A percentile compares a stretch with the other conserved stretches of the same genome.
phyloP scores from a whole-genome alignment of 805 yeast species.

The Wickerhamomyces xylosicus region DNA sequence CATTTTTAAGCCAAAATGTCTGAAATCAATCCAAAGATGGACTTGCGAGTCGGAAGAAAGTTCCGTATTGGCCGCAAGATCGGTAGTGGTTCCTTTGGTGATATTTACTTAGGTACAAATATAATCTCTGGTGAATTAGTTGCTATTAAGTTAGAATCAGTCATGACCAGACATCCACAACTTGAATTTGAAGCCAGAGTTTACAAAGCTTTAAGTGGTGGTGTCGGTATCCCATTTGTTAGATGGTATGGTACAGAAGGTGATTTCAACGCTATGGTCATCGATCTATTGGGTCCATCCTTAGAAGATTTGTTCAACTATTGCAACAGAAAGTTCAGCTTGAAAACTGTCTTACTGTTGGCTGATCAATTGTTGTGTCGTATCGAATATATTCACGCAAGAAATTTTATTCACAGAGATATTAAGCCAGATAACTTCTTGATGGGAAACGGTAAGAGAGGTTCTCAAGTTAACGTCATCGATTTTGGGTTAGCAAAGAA shows the following conservation, averaged over 20 bases:
- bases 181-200: conserved; percentile 95
- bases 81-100: conserved; percentile 97
- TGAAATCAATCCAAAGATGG: conserved; percentile 27
- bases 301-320: conserved; percentile 93
- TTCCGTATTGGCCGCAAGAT: conserved; percentile 90
- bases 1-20: conserved; percentile 1
- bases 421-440: conserved; percentile 91
- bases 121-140: conserved; percentile 95
- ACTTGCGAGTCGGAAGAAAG: conserved; percentile 86
- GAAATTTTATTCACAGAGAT: conserved; percentile 93
- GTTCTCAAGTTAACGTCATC: conserved; percentile 94
- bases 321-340: conserved; percentile 87
- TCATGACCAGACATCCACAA: conserved; percentile 92
- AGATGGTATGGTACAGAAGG: conserved; percentile 97
- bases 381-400: conserved; percentile 89
- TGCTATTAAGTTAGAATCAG: conserved; percentile 88
- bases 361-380: conserved; percentile 94
- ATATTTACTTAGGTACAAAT: conserved; percentile 87
- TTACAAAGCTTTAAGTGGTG: conserved; percentile 88
- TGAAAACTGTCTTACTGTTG: conserved; percentile 82
- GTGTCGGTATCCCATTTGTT: conserved; percentile 94
- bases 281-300: conserved; percentile 90
- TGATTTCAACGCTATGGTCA: conserved; percentile 94
- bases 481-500: conserved; percentile 95
- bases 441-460: conserved; percentile 83